phyloP scores from a whole-genome alignment of 345 rosid species.

The Geranium brycei region DNA sequence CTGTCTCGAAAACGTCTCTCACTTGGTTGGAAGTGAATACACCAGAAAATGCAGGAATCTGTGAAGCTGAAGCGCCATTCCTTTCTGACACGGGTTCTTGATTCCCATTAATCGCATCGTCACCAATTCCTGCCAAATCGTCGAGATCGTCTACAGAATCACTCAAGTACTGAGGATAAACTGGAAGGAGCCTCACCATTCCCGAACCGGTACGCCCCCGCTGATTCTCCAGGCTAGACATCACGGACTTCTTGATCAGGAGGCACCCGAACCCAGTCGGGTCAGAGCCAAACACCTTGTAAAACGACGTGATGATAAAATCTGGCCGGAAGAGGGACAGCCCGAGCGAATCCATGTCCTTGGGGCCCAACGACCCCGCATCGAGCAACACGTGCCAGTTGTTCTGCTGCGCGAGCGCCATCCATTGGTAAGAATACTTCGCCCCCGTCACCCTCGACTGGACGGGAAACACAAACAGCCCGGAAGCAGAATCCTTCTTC shows the following conservation, averaged over 20 bases:
- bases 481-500: slow-evolving; percentile 69
- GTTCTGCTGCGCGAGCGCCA: slow-evolving; percentile 76
- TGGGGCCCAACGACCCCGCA: slow-evolving; percentile 75
- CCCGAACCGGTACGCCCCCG: slow-evolving; percentile 59
- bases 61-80: slow-evolving; percentile 21
- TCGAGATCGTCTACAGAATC: slow-evolving; percentile 58
- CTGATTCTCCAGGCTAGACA: slow-evolving; percentile 54
- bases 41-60: slow-evolving; percentile 69
- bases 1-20: slow-evolving; percentile 69
- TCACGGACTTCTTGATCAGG: slow-evolving; percentile 70
- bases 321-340: slow-evolving; percentile 73
- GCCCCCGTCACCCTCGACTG: slow-evolving; percentile 77
- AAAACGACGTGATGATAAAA: slow-evolving; percentile 70
- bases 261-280: slow-evolving; percentile 82
- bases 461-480: slow-evolving; percentile 73
- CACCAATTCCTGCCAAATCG: slow-evolving; percentile 33
- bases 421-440: slow-evolving; percentile 85
- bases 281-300: slow-evolving; percentile 61
- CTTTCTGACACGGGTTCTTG: slow-evolving; percentile 29
- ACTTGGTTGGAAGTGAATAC: slow-evolving; percentile 61
- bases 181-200: slow-evolving; percentile 61
- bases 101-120: slow-evolving; percentile 17
- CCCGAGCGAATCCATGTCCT: slow-evolving; percentile 85
- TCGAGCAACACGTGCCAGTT: slow-evolving; percentile 76
- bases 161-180: slow-evolving; percentile 52